These are phyloP conservation scores for Paramecium bursaria DNA, from an alignment of 73 alveolate genomes.

Conservation along the genomic window DNA sequence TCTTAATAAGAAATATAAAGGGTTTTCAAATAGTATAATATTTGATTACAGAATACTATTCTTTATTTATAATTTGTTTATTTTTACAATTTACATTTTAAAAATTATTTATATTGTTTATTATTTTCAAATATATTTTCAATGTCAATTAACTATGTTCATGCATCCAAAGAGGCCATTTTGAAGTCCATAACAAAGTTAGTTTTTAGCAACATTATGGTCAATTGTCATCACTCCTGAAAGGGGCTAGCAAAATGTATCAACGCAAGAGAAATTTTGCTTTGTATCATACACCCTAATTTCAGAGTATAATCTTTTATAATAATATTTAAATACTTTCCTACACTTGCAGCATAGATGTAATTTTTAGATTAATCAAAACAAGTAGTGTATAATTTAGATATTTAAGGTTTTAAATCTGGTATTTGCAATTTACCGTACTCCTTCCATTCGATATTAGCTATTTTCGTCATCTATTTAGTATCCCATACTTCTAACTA, in stretches of 20 bases:
- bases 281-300: slow-evolving; percentile 7
- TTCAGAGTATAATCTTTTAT: slow-evolving; percentile 34
- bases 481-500: slow-evolving; percentile 66
- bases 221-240: slow-evolving; percentile 20
- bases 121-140: too few relatives aligned
- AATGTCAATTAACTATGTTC: slow-evolving; percentile 52
- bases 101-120: too few relatives aligned
- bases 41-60: too few relatives aligned
- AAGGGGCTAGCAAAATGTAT: slow-evolving; percentile 7
- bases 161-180: slow-evolving; percentile 26
- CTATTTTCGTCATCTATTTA: slow-evolving; percentile 45
- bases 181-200: slow-evolving; percentile 40
- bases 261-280: slow-evolving; percentile 29
- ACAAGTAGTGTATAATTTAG: slow-evolving; percentile 27
- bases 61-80: background rate
- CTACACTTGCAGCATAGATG: slow-evolving; percentile 52
- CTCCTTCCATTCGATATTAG: slow-evolving; percentile 51
- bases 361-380: slow-evolving; percentile 32
- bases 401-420: background rate
- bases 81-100: background rate
- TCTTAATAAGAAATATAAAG: background rate
- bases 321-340: background rate
- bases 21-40: too few relatives aligned
- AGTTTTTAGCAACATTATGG: slow-evolving; percentile 9
- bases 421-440: slow-evolving; percentile 19